These are phyloP conservation scores for Comarum palustre DNA, from an alignment of 306 rosid genomes.

Conservation along the genomic window DNA sequence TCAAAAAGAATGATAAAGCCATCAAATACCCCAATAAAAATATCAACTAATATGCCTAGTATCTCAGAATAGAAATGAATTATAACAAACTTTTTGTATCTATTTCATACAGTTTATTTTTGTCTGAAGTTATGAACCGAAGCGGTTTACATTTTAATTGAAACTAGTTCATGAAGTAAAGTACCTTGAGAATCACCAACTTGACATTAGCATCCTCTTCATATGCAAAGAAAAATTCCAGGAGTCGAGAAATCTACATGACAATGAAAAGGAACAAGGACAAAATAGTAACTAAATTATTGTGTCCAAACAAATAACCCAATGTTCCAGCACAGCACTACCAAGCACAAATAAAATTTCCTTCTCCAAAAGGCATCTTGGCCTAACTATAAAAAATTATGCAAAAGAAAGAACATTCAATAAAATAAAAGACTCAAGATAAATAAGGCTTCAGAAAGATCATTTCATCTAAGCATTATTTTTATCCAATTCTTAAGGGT, in stretches of 20 bases:
- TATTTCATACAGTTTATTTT: background rate
- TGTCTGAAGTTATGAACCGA: background rate
- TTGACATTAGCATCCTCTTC: conserved; percentile 64
- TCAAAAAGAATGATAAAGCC: background rate
- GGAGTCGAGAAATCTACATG: conserved; percentile 54
- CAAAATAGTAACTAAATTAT: background rate
- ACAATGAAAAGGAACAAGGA: conserved; percentile 2
- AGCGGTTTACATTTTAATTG: too few species aligned
- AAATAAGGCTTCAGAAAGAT: background rate
- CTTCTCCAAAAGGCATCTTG: background rate
- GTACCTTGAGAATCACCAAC: conserved; percentile 71
- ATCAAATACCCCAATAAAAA: background rate
- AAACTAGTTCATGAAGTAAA: conserved; percentile 6
- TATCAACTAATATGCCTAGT: background rate
- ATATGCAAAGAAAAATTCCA: conserved; percentile 50
- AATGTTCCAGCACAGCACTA: background rate
- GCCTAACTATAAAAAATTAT: background rate
- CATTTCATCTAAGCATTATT: background rate
- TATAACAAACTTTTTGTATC: background rate
- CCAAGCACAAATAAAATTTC: background rate
- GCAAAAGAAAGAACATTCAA: background rate
- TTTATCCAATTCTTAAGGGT: background rate
- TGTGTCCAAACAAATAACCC: background rate
- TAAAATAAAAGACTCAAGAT: background rate
- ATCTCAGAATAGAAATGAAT: background rate